Evolutionary conservation across 495 filamentous ascomycete genomes (phyloP).

Genomic region (Letharia columbiana): DNA sequence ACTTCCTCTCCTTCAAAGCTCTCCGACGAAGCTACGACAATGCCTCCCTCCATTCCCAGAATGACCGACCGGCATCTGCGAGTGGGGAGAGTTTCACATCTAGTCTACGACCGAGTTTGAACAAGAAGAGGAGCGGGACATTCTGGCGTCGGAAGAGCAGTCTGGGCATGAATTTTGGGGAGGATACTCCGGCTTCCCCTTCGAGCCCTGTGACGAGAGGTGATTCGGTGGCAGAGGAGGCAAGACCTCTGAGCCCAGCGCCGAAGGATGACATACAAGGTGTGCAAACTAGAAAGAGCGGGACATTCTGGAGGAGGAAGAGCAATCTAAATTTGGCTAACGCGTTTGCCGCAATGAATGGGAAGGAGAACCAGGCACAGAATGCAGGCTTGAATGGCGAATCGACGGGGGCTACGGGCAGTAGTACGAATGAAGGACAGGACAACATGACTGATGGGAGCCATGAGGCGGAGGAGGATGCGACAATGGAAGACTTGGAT

Average conservation of each 20-base stretch:
- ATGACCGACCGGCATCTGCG: slow-evolving; percentile 23
- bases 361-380: not conserved
- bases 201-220: not conserved
- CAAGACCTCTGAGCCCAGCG: not conserved
- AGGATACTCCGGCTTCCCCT: slow-evolving; percentile 2
- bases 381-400: not conserved
- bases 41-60: slow-evolving; percentile 4
- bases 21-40: slow-evolving; percentile 14
- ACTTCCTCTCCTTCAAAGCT: slow-evolving; percentile 21
- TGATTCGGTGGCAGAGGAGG: not conserved
- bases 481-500: not conserved
- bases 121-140: slow-evolving; percentile 21
- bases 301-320: slow-evolving; percentile 20
- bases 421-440: not conserved
- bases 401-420: not conserved
- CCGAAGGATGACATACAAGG: slow-evolving; percentile 3
- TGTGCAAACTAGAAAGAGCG: slow-evolving; percentile 17
- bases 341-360: slow-evolving; percentile 1
- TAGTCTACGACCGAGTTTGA: slow-evolving; percentile 13
- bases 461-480: not conserved
- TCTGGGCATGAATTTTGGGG: slow-evolving; percentile 20
- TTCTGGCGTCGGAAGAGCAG: slow-evolving; percentile 24
- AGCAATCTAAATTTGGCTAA: slow-evolving; percentile 11
- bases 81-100: slow-evolving; percentile 34
- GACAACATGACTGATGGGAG: not conserved